Conservation (phyloP, 768 basidiomycete genomes). For the Tephrocybe sp. region DNA sequence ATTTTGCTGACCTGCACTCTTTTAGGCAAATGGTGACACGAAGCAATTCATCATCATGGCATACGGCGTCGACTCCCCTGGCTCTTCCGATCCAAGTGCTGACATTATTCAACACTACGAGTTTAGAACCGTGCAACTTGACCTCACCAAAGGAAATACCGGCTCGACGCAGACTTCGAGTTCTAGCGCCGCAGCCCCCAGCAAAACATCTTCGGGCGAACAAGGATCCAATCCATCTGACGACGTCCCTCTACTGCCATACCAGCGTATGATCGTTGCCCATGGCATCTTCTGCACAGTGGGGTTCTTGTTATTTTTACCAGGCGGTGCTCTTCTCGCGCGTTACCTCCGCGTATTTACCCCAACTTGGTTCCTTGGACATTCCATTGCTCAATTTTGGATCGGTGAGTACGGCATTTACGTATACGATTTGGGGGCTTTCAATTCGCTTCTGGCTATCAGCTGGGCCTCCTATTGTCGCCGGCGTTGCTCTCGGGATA, state of each 20-base stretch:
- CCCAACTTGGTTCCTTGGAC: constrained; percentile 50
- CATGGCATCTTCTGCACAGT: constrained; percentile 51
- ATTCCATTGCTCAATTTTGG: constrained; percentile 48
- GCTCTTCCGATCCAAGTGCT: constrained; percentile 42
- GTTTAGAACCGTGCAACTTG: constrained; percentile 38
- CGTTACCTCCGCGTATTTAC: constrained; percentile 50
- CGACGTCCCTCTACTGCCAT: constrained; percentile 39
- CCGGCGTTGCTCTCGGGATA: constrained; percentile 45
- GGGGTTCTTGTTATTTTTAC: constrained; percentile 53
- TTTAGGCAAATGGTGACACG: constrained; percentile 40
- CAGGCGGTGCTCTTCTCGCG: constrained; percentile 51
- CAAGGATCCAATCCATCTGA: constrained; percentile 18
- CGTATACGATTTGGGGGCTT: constrained; percentile 11
- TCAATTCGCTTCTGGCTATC: neutral
- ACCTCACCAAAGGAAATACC: constrained; percentile 42
- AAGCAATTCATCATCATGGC: constrained; percentile 57
- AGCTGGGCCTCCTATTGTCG: constrained; percentile 44
- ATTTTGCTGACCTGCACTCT: neutral
- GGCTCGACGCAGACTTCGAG: constrained; percentile 20
- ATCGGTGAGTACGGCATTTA: constrained; percentile 33
- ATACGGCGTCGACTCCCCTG: constrained; percentile 48
- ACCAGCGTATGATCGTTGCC: constrained; percentile 50
- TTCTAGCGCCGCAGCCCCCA: constrained; percentile 17
- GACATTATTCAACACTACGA: constrained; percentile 46
- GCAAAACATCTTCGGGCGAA: constrained; percentile 11